phyloP scores from a whole-genome alignment of 1,284 basidiomycete species.

The Leccinum huronense region DNA sequence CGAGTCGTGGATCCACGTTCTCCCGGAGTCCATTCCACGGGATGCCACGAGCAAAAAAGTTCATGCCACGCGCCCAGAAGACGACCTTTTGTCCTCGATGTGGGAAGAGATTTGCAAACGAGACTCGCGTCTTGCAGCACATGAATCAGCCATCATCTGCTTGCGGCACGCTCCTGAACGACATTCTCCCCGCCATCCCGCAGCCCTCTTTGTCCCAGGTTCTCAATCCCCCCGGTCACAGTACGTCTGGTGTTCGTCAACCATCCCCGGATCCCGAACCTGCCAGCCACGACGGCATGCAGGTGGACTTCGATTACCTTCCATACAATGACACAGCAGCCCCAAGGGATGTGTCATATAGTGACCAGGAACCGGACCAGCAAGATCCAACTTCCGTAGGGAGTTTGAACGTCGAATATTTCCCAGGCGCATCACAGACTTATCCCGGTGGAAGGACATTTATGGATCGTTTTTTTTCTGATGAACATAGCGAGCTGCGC shows the following conservation, averaged over 20 bases:
- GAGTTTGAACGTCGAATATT: background rate
- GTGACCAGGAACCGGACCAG: background rate
- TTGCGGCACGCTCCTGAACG: background rate
- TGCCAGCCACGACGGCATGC: too few relatives aligned
- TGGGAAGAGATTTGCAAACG: slow-evolving; percentile 5
- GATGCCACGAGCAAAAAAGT: too few relatives aligned
- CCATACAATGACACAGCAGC: background rate
- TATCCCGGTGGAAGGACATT: slow-evolving; percentile 1
- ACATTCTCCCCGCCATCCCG: background rate
- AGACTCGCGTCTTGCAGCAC: slow-evolving; percentile 4
- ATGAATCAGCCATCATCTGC: slow-evolving; percentile 6
- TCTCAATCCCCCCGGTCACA: too few relatives aligned
- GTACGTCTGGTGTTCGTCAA: too few relatives aligned
- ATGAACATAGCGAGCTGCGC: background rate
- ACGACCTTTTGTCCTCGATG: background rate
- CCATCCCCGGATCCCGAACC: too few relatives aligned
- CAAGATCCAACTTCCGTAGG: background rate
- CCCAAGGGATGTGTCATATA: background rate
- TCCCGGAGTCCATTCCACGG: too few relatives aligned
- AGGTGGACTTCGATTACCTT: too few relatives aligned
- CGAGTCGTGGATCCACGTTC: too few relatives aligned
- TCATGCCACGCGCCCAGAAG: background rate
- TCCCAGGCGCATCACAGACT: background rate
- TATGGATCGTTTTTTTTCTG: slow-evolving; percentile 9
- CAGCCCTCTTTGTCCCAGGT: too few relatives aligned